These are phyloP conservation scores for Panus rudis DNA, from an alignment of 768 basidiomycete species.

Conservation along the genomic window DNA sequence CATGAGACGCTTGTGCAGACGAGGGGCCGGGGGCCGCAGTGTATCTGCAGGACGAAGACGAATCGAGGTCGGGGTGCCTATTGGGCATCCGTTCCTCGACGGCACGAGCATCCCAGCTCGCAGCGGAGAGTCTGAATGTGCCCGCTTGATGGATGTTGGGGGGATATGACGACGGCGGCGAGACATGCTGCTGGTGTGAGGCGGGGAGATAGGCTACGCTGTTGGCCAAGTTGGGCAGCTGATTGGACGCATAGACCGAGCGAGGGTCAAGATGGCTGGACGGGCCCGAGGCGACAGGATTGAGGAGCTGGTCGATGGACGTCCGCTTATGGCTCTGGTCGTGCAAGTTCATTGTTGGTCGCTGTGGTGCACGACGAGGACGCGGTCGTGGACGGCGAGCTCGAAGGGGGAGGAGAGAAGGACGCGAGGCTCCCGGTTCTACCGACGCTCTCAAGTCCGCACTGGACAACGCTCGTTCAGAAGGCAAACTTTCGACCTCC, in stretches of 20 bases:
- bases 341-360: conserved; percentile 31
- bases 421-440: conserved; percentile 8
- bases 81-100: conserved; percentile 32
- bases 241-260: conserved; percentile 23
- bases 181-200: conserved; percentile 18
- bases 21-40: conserved; percentile 23
- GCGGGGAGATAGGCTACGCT: conserved; percentile 19
- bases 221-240: conserved; percentile 16
- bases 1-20: conserved; percentile 15
- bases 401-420: conserved; percentile 5
- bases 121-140: conserved; percentile 53
- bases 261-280: conserved; percentile 13
- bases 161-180: conserved; percentile 7
- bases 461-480: no score
- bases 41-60: conserved; percentile 27
- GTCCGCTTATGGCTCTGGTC: conserved; percentile 40
- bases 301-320: conserved; percentile 44
- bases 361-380: conserved; percentile 2
- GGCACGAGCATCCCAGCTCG: conserved; percentile 44
- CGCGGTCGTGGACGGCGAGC: not conserved
- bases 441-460: conserved; percentile 11
- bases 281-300: conserved; percentile 36
- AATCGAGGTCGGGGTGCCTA: conserved; percentile 28
- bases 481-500: no score
- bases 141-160: conserved; percentile 13